Evolutionary conservation across 192 early-diverging fungal species (phyloP), one percentile per base, ranked within the genome.

Genomic region (Funneliformis geosporum): DNA sequence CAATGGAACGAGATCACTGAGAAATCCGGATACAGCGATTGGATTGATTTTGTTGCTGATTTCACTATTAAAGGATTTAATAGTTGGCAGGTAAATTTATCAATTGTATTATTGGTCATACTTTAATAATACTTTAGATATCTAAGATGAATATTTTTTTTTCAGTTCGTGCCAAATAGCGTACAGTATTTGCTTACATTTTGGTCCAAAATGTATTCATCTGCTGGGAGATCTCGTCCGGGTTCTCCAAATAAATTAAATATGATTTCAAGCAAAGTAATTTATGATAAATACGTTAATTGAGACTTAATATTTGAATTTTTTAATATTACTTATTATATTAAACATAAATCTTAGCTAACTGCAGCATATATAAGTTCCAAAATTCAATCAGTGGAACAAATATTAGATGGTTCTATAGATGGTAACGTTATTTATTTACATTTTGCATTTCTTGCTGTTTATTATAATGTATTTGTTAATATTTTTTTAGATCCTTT

Each of bases 1-100:
- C 93, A 95, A 68, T 79, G 95, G 70, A 82, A 85, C 40, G 95
- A 96, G 78, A 89, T 97, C n/a, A 87, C 90, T 39, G 94, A 96
- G 40, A 87, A 86, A 62, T 84, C 88, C 5, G 87, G 88, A 42
- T 96, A 92, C 85, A 79, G 84, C 9, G 87, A 91, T 40, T 93
- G 91, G 91, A 87, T 93, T 60, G 84, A 91, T 3, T 47, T 89
- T 7, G 81, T 94, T 43, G 89, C 88, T 0, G 84, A 89, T 18
- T 94, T 94, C 74, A 89, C 92, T 3, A 82, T 92, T 4, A 84
- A 91, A 40, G 89, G 88, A 28, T 91, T 94, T 79, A 84, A 89
- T 23, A 83, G 88, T 0, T 85, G 87, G 84, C 88, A 93, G 82
- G 91, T 91, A 87, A 68, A 80, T 42, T 10, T 25, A 44, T 76